Evolutionary conservation across 768 basidiomycete genomes (phyloP).

Genomic region (Harrya chromipes): DNA sequence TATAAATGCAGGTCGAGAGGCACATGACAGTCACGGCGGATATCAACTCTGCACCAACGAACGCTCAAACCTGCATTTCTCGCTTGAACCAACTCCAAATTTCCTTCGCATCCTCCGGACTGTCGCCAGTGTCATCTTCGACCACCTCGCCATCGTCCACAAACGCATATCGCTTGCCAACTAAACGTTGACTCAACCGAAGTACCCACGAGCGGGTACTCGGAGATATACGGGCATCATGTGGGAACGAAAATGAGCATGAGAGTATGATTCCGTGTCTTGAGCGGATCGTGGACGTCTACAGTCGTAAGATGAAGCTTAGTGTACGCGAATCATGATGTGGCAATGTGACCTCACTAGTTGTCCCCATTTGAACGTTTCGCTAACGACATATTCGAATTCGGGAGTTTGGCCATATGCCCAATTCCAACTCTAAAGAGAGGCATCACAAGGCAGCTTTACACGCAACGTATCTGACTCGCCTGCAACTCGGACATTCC

Average conservation of each 20-base stretch:
- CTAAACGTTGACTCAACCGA: conserved; percentile 24
- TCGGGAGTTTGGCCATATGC: conserved; percentile 90
- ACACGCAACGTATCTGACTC: conserved; percentile 17
- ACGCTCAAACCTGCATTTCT: conserved; percentile 18
- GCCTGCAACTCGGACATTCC: conserved; percentile 77
- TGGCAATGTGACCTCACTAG: conserved; percentile 35
- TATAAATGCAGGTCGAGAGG: too few species aligned
- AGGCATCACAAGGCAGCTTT: neutral
- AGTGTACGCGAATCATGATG: neutral
- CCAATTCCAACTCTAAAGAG: conserved; percentile 87
- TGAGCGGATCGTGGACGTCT: conserved; percentile 49
- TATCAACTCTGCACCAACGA: too few species aligned
- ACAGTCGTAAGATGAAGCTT: neutral
- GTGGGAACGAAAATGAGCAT: conserved; percentile 36
- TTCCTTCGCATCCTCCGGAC: conserved; percentile 11
- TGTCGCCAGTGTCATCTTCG: neutral
- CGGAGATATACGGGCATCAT: conserved; percentile 12
- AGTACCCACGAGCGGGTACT: conserved; percentile 14
- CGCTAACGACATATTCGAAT: conserved; percentile 62
- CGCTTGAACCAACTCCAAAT: conserved; percentile 26
- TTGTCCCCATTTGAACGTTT: conserved; percentile 50
- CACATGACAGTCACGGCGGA: too few species aligned
- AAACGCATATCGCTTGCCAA: conserved; percentile 40
- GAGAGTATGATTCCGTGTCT: conserved; percentile 65
- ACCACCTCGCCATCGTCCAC: conserved; percentile 26